Conservation (phyloP, 305 asterid species). For the Andrographis paniculata region DNA sequence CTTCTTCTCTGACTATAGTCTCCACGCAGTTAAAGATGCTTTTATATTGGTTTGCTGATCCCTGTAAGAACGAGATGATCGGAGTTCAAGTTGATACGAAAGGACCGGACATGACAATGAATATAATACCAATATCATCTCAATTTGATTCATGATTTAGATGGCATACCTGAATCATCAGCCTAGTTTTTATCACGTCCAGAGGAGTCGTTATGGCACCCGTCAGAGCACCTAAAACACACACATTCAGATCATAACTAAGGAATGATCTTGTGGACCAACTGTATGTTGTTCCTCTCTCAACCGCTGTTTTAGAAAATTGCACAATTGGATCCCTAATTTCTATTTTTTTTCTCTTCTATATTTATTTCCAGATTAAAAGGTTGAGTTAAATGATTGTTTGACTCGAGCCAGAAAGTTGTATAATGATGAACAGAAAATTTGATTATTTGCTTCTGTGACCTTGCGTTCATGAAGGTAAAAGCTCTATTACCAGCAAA, state of each 20-base stretch:
- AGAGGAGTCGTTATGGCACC: slow-evolving; percentile 97
- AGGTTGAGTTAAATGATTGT: no score
- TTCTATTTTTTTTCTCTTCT: no score
- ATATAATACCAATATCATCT: no score
- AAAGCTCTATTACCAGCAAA: slow-evolving; percentile 64
- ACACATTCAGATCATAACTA: no score
- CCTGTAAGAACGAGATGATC: slow-evolving; percentile 40
- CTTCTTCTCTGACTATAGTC: slow-evolving; percentile 82
- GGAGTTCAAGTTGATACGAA: no score
- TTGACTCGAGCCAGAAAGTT: not conserved
- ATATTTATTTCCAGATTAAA: no score
- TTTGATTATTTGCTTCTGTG: not conserved
- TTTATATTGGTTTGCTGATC: slow-evolving; percentile 75
- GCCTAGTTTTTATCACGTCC: slow-evolving; percentile 92
- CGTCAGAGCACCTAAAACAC: slow-evolving; percentile 81
- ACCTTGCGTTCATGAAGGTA: slow-evolving; percentile 11
- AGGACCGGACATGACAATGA: no score
- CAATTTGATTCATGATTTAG: slow-evolving; percentile 11
- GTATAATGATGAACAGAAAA: not conserved
- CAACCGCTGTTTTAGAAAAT: no score
- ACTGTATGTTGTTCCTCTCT: no score
- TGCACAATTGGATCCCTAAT: no score
- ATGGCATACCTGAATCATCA: slow-evolving; percentile 77
- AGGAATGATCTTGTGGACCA: no score
- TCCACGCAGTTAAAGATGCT: slow-evolving; percentile 72